These are phyloP conservation scores for Plasmodium malariae DNA, from an alignment of 169 alveolate species.

Conservation along the genomic window DNA sequence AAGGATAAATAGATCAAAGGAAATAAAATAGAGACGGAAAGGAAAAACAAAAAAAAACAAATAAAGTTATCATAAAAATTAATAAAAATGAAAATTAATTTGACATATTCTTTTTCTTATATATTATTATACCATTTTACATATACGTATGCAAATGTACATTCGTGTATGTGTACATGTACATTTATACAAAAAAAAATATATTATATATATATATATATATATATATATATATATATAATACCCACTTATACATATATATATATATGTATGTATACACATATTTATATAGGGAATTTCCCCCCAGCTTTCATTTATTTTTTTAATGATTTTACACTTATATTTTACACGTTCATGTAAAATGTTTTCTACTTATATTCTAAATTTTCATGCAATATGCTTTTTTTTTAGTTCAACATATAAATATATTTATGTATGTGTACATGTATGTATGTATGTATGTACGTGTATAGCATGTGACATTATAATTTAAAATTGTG, in stretches of 20 bases:
- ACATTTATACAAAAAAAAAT: background rate
- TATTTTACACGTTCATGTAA: background rate
- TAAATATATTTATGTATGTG: background rate
- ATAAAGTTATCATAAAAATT: background rate
- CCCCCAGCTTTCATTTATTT: background rate
- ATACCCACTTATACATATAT: background rate
- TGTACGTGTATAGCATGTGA: too few relatives aligned
- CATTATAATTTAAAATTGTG: too few relatives aligned
- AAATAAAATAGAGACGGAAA: background rate
- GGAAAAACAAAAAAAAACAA: slow-evolving; percentile 19
- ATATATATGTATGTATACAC: background rate
- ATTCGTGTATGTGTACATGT: background rate
- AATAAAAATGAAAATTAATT: slow-evolving; percentile 25
- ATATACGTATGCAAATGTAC: slow-evolving; percentile 8
- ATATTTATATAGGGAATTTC: slow-evolving; percentile 2
- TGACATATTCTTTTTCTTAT: slow-evolving; percentile 5
- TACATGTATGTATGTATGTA: slow-evolving; percentile 20
- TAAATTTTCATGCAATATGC: slow-evolving; percentile 11
- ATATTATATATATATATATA: background rate
- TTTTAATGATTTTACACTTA: slow-evolving; percentile 24
- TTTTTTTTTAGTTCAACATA: slow-evolving; percentile 37
- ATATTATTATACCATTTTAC: background rate
- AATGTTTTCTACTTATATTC: slow-evolving; percentile 32
- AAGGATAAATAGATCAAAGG: background rate
- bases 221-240: background rate